Evolutionary conservation across 176 grass and related monocot species (phyloP), one percentile per base, ranked within the genome.

Genomic region (Calamus simplicifolius): DNA sequence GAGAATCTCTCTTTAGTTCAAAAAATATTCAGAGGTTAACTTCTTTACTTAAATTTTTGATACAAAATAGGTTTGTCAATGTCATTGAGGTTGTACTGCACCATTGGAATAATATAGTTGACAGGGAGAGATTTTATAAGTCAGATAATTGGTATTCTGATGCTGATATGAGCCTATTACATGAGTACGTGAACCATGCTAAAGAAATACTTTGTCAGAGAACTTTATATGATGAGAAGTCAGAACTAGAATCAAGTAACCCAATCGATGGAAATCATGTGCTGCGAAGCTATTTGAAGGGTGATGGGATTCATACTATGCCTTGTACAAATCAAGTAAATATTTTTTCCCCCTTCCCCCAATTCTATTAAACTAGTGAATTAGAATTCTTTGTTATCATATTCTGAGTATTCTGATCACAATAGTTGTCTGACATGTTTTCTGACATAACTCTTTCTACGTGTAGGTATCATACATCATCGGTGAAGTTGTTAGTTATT

Each of bases 21-120:
- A 74, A 65, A 69, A 88, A 91, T 88, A 69, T 78, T 49, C 69
- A 88, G 59, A 82, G 93, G 65, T 85, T 89, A 67, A 67, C 85
- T 52, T 75, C 51, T 52, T 50, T 98, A 27, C 19, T 98, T 27
- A 85, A 80, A 50, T 98, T 92, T 64, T 64, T 88, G 67, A 60
- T 98, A 64, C 55, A 61, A 10, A 92, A 85, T 21, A 17, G 83
- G 48, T 85, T 85, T 69, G 49, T 68, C 51, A 83, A 69, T 77
- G 63, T 98, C 71, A 67, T 98, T 15, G 81, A 82, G 81, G 77
- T 78, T 66, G 77, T 98, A 56, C 29, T 92, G 17, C 76, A 66
- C 25, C 82, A 73, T 61, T 69, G 85, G 66, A 81, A 92, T 7
- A 80, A 55, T 66, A 69, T 70, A 27, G 63, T 85, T 71, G 67